Evolutionary conservation across 805 yeast species (phyloP), one percentile per base, ranked within the genome.

Genomic region (Sugiyamaella chiloensis): DNA sequence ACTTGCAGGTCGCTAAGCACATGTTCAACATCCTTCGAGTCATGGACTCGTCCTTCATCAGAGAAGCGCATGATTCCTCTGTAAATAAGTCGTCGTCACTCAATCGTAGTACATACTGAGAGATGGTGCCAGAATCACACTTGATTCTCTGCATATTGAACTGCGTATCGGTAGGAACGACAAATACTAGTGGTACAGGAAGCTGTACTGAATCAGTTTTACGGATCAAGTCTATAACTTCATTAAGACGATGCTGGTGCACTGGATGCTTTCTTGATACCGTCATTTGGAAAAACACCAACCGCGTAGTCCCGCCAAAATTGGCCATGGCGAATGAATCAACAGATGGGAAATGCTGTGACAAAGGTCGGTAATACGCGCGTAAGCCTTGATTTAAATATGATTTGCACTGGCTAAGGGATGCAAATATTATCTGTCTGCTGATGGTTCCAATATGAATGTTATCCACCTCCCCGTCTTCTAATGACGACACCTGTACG

Each of bases 241-340:
- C 36, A n/a, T 31, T 16, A 8, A 31, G 36, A 7, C 19, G 36
- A 7, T 16, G n/a, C 14, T 31, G 36, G 7, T 16, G 36, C 7
- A 31, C 36, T 11, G 36, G 6, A n/a, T 31, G 36, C 36, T 31
- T 31, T 11, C 36, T 11, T 7, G 36, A 11, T n/a, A 31, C 36
- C 14, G 36, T 31, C 36, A 31, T 31, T 17, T 31, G 36, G 36
- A 31, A 31, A 17, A 31, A 31, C 19, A 31, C 36, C 36, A 31
- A 31, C 36, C 14, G 9, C 7, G 19, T 31, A 11, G 9, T 17
- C 14, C 36, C 36, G 6, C 14, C 36, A 17, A 31, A 31, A 7
- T 31, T 31, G 7, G 14, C 19, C 14, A 31, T 6, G n/a, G 36
- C 36, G 14, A 31, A 31, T 31, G 36, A 31, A 31, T 31, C 36